Evolutionary conservation across 768 basidiomycete species (phyloP).

Genomic region (Austroboletus eburneus): DNA sequence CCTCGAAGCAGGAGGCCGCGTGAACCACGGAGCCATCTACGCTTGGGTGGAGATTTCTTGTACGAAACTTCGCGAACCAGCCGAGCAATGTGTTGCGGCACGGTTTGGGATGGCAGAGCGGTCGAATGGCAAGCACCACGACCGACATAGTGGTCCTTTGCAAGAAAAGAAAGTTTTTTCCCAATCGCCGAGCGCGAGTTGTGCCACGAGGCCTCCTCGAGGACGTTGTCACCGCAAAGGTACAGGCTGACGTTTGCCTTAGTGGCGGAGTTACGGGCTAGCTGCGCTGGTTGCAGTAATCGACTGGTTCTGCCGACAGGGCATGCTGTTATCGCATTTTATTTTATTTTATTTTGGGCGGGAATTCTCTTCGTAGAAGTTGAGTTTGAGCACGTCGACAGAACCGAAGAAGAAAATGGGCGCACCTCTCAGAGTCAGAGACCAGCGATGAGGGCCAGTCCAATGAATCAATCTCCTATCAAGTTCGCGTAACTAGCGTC

Average conservation of each 20-base stretch:
- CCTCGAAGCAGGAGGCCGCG: not conserved
- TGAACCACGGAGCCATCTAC: not conserved
- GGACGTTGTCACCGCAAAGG: conserved; percentile 12
- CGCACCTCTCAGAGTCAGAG: too few species aligned
- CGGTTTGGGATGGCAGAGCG: not conserved
- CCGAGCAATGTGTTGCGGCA: conserved; percentile 3
- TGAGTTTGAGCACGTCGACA: not conserved
- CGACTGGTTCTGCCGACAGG: conserved; percentile 12
- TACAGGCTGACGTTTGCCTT: conserved; percentile 5
- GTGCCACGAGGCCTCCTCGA: conserved; percentile 24
- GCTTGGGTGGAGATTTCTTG: not conserved
- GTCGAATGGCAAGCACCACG: not conserved
- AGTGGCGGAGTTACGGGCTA: conserved; percentile 5
- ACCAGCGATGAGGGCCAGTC: too few species aligned
- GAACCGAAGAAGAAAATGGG: conserved; percentile 6
- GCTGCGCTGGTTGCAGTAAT: conserved; percentile 3
- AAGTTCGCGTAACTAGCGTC: too few species aligned
- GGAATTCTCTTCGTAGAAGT: conserved; percentile 7
- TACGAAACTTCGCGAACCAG: not conserved
- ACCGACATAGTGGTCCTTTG: not conserved
- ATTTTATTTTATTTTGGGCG: not conserved
- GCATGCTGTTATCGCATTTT: conserved; percentile 19
- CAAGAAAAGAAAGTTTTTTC: conserved; percentile 14
- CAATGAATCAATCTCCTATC: too few species aligned
- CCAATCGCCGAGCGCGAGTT: conserved; percentile 9